Percentiles rank a stretch among this genome's conserved stretches.
Conservation (phyloP, 176 grass and related monocot genomes). For the Hyparrhenia diplandra region DNA sequence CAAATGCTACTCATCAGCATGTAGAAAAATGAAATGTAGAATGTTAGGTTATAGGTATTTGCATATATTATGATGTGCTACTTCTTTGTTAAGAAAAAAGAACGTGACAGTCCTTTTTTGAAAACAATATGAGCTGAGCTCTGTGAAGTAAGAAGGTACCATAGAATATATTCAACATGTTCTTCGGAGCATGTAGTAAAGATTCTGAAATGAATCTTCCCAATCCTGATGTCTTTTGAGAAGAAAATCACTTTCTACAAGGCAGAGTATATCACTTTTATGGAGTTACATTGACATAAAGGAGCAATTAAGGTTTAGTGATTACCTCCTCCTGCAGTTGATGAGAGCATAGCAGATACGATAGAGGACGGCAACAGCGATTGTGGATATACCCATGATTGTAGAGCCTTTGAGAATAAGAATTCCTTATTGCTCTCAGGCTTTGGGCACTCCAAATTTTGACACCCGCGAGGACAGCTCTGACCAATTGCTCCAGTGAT, state of each 20-base stretch:
- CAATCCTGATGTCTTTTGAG: conserved; percentile 69
- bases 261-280: not conserved
- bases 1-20: not conserved
- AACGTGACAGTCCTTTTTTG: not conserved
- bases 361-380: conserved; percentile 56
- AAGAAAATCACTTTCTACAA: conserved; percentile 72
- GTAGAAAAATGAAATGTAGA: not conserved
- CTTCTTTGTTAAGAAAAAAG: not conserved
- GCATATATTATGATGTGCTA: not conserved
- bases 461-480: conserved; percentile 23
- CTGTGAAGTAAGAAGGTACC: conserved; percentile 41
- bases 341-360: conserved; percentile 65
- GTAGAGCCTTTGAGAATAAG: conserved; percentile 59
- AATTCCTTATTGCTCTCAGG: conserved; percentile 30
- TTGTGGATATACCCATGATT: conserved; percentile 92
- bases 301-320: conserved; percentile 16
- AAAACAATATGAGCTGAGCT: not conserved
- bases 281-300: not conserved
- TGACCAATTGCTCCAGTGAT: conserved; percentile 34
- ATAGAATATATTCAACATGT: conserved; percentile 82
- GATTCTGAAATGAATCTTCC: conserved; percentile 83
- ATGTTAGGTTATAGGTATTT: not conserved
- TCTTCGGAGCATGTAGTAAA: conserved; percentile 90
- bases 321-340: conserved; percentile 72
- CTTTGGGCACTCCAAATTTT: conserved; percentile 29